Evolutionary conservation across 257 asterid species (phyloP), one percentile per base, ranked within the genome.

Genomic region (Fraxinus quadrangulata): DNA sequence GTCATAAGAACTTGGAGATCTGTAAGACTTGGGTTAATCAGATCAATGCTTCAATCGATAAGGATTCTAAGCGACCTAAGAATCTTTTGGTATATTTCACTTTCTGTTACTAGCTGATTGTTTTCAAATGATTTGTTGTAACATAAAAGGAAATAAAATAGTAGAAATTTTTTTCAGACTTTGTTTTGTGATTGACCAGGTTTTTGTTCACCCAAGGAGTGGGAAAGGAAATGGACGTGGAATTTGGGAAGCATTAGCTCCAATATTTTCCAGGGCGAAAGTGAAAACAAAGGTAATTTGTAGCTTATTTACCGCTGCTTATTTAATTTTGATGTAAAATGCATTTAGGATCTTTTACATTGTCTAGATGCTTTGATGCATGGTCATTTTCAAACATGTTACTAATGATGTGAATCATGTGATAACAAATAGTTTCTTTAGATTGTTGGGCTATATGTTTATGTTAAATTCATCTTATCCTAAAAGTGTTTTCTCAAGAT

Each of bases 141-240:
- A 70, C 73, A 71, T 84, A 23, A 79, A 70, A 80, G 74, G 77
- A 34, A 70, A 72, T 82, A 78, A 69, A 59, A 61, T 76, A 75
- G 63, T 28, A 71, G 78, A 70, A 36, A 59, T 30, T 73, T 28
- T 68, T 73, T 49, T 75, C 73, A 49, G 72, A 67, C 77, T 78
- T 77, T 67, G 73, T 80, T 77, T 77, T 81, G 81, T 83, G 81
- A 84, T 75, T 80, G 83, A 82, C 87, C 83, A 96, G 99, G 98
- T 96, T 81, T 88, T 96, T 81, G 92, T 96, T 78, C 88, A 96
- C 81, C 99, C 98, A 80, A 85, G 80, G 88, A 93, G 99, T 84
- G 99, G 98, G 78, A 93, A 96, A 86, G 93, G 92, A 75, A 88
- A 90, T 45, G 98, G 98, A 77, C 77, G 92, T 77, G 87, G 82